Base-by-base conservation (phyloP, 805 yeast genomes). In the Myxozyma vanderwaltii region DNA sequence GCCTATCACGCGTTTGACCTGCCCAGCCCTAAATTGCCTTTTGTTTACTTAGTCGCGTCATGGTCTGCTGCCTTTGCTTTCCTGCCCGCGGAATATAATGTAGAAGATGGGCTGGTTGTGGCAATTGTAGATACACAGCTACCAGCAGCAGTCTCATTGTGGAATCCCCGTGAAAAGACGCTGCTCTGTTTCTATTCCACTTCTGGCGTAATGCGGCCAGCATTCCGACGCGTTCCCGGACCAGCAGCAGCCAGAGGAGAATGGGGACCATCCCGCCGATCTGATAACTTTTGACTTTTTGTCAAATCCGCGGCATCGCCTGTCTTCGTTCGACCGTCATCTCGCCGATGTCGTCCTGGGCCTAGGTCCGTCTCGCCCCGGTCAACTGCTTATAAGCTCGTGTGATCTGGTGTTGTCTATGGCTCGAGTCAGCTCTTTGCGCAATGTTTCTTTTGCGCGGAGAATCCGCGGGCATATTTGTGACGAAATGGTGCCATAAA, bases 1-100 rank as follows among this genome's bases (percentile, higher is more conserved):
- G 58, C 36, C 26, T 36, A 47, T 23, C 13, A 47, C 59, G 59
- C 59, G 54, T 39, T 54, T 19, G 27, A 15, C 35, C n/a, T n/a
- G 29, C 51, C 46, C 55, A 45, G 27, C 23, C 35, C 33, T 39
- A 36, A 15, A 38, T 33, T 19, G 21, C 17, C 3, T 7, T 21
- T 47, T 21, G 12, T n/a, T 48, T 24, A 33, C 23, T 13, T 15
- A 4, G 39, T 46, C 41, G 6, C 21, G 41, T 17, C 7, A 6
- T 17, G 21, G n/a, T n/a, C n/a, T n/a, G n/a, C n/a, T n/a, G n/a
- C n/a, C n/a, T n/a, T n/a, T n/a, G n/a, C n/a, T n/a, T n/a, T n/a
- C n/a, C n/a, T n/a, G n/a, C n/a, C n/a, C n/a, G n/a, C n/a, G n/a
- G n/a, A n/a, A n/a, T n/a, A n/a, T n/a, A n/a, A n/a, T n/a, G n/a